phyloP scores from a whole-genome alignment of 306 rosid species.

The Gleditsia sinensis region DNA sequence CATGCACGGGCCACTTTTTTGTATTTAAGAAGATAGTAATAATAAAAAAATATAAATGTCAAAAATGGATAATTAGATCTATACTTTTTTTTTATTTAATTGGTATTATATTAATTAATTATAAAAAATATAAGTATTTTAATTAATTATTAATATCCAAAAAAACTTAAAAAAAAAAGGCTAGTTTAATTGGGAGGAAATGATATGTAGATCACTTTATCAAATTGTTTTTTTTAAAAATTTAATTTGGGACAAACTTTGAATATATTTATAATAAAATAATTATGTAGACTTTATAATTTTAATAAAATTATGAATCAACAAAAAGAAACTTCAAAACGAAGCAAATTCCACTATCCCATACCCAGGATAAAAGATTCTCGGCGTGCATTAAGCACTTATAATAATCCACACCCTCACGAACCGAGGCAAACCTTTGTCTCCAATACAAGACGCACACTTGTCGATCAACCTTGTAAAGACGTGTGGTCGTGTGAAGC shows the following conservation, averaged over 20 bases:
- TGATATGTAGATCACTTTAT: no score
- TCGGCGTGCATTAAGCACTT: conserved; percentile 71
- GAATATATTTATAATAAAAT: neutral
- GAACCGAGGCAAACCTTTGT: conserved; percentile 45
- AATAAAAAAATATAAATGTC: conserved; percentile 8
- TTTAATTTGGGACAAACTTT: no score
- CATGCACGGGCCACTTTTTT: conserved; percentile 29
- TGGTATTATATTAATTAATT: no score
- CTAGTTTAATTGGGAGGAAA: no score
- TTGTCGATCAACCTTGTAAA: conserved; percentile 53
- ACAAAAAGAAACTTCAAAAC: conserved; percentile 60
- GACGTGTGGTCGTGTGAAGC: conserved; percentile 69
- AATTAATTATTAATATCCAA: no score
- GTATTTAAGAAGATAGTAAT: neutral
- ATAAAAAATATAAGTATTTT: neutral
- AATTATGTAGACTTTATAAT: no score
- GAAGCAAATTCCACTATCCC: conserved; percentile 56
- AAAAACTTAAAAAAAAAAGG: no score
- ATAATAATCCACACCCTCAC: conserved; percentile 42
- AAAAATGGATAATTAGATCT: neutral
- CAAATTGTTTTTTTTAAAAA: no score
- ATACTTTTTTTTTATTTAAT: neutral
- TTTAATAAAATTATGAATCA: no score
- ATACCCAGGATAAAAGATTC: conserved; percentile 47
- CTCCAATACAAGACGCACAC: conserved; percentile 43